Conservation (phyloP, 1,284 basidiomycete species). For the Hypsizygus ulmarius region DNA sequence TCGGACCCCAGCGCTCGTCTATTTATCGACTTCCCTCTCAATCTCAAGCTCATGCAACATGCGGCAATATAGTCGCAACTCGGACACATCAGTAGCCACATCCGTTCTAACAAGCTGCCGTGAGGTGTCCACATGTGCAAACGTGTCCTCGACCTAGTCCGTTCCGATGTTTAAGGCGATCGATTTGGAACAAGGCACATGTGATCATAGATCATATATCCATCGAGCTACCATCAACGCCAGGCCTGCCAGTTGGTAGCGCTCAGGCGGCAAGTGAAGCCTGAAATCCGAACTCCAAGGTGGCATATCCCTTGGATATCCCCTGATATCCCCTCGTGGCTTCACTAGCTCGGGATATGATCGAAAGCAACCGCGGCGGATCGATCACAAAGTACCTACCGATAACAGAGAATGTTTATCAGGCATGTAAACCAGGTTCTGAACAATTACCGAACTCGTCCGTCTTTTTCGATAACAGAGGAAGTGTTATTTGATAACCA, state of each 20-base stretch:
- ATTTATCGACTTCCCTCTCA: conserved; percentile 21
- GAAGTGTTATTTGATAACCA: no score
- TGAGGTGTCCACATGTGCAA: conserved; percentile 28
- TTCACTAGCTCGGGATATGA: conserved; percentile 5
- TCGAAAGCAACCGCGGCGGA: not conserved
- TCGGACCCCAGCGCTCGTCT: conserved; percentile 12
- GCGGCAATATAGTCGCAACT: conserved; percentile 27
- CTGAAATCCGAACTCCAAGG: conserved; percentile 13
- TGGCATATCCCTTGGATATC: conserved; percentile 6
- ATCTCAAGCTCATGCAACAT: conserved; percentile 21
- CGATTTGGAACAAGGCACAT: conserved; percentile 17
- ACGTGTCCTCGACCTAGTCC: conserved; percentile 25
- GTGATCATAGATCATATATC: conserved; percentile 20
- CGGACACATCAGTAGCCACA: conserved; percentile 27
- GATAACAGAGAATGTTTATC: conserved; percentile 13
- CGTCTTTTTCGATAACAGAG: conserved; percentile 1
- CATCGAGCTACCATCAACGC: conserved; percentile 14
- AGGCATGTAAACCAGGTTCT: not conserved
- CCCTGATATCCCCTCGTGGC: conserved; percentile 13
- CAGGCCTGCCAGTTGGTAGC: not conserved
- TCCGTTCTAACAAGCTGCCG: conserved; percentile 25
- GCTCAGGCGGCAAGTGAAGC: not conserved
- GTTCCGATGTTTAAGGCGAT: conserved; percentile 31
- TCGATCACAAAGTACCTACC: not conserved
- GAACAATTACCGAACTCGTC: not conserved